Percentiles rank a stretch among this genome's conserved stretches.
These are phyloP conservation scores for Rhizomucor pusillus DNA, from an alignment of 371 early-diverging fungal genomes.

Conservation along the genomic window DNA sequence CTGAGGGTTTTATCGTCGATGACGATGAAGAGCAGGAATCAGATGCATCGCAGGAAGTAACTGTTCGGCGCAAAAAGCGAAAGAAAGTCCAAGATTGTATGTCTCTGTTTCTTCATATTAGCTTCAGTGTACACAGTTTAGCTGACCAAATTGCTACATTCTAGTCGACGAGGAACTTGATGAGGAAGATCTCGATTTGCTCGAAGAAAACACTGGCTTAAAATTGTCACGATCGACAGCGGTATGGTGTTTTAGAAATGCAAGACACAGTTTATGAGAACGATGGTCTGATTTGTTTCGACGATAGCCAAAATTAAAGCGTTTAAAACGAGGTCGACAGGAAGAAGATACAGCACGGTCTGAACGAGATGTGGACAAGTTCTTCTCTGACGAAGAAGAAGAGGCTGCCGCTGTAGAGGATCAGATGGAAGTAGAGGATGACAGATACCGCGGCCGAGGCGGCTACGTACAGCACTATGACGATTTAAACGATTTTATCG, in stretches of 20 bases:
- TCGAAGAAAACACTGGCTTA: constrained; percentile 83
- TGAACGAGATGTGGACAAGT: constrained; percentile 40
- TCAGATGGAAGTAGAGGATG: constrained; percentile 54
- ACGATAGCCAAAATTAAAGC: constrained; percentile 57
- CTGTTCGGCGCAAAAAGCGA: constrained; percentile 45
- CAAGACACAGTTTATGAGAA: neutral
- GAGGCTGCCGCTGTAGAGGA: constrained; percentile 22
- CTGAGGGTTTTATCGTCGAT: constrained; percentile 66
- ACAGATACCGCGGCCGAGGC: constrained; percentile 30
- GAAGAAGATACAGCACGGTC: constrained; percentile 25
- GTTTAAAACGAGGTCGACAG: constrained; percentile 70
- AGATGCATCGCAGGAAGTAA: constrained; percentile 34
- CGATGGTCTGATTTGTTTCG: too few species aligned
- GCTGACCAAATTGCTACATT: constrained; percentile 6
- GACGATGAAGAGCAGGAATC: constrained; percentile 64
- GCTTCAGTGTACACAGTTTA: too few species aligned
- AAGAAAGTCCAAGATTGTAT: constrained; percentile 51
- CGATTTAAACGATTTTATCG: constrained; percentile 69
- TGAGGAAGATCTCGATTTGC: constrained; percentile 83
- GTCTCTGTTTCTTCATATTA: too few species aligned
- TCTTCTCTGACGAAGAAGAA: constrained; percentile 62
- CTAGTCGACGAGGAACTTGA: constrained; percentile 70
- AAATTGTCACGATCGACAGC: constrained; percentile 36
- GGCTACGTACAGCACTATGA: constrained; percentile 51
- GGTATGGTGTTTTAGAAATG: constrained; percentile 6